Evolutionary conservation across 768 basidiomycete species (phyloP).

Genomic region (Sarcodon aspratus): DNA sequence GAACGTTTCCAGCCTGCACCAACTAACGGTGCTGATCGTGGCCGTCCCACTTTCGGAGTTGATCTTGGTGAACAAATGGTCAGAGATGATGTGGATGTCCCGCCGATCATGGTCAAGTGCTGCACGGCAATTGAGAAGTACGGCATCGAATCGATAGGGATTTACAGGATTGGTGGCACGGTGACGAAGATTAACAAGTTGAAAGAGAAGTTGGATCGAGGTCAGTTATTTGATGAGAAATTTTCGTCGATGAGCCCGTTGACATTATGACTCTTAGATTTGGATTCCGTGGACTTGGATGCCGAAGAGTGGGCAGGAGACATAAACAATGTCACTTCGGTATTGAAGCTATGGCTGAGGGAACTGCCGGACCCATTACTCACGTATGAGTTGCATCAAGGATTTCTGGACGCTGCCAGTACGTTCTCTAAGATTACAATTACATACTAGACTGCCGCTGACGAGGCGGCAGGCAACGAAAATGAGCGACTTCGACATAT

Average conservation of each 20-base stretch:
- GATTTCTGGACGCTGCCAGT: conserved; percentile 95
- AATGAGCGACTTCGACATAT: conserved; percentile 94
- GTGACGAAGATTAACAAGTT: conserved; percentile 77
- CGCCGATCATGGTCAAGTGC: conserved; percentile 79
- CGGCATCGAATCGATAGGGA: conserved; percentile 75
- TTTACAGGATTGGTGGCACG: conserved; percentile 90
- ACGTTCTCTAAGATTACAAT: conserved; percentile 20
- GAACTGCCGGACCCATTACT: conserved; percentile 92
- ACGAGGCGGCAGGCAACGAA: conserved; percentile 53
- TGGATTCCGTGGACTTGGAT: conserved; percentile 81
- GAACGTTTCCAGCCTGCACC: conserved; percentile 16
- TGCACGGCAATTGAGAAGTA: conserved; percentile 86
- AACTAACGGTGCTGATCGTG: conserved; percentile 37
- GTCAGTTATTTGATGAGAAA: conserved; percentile 26
- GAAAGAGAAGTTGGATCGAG: conserved; percentile 78
- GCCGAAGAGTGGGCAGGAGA: conserved; percentile 86
- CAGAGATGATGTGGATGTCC: conserved; percentile 87
- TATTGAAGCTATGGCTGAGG: conserved; percentile 90
- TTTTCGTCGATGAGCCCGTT: not conserved
- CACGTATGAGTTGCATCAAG: conserved; percentile 74
- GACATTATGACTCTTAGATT: conserved; percentile 31
- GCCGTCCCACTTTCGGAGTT: conserved; percentile 83
- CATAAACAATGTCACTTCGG: conserved; percentile 93
- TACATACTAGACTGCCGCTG: not conserved
- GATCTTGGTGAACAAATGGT: conserved; percentile 88